A percentile compares a stretch with the other conserved stretches of the same genome.
These are phyloP conservation scores for Teunomyces pallodes DNA, from an alignment of 805 yeast species.

Conservation along the genomic window DNA sequence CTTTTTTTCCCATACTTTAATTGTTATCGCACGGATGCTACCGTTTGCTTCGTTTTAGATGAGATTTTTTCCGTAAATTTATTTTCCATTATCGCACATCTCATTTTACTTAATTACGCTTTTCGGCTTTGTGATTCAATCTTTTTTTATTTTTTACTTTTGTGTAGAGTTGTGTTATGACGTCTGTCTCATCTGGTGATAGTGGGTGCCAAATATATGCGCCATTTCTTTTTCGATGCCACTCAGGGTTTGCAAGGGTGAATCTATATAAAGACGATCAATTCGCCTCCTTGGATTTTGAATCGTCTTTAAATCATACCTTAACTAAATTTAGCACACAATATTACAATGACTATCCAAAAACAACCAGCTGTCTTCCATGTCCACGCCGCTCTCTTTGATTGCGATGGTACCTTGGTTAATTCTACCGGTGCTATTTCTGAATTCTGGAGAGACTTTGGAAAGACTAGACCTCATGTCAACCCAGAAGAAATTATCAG, in stretches of 20 bases:
- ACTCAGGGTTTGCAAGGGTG: background rate
- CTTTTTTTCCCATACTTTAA: background rate
- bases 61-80: background rate
- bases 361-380: conserved; percentile 42
- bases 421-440: conserved; percentile 81
- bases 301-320: background rate
- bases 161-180: background rate
- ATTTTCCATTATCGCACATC: background rate
- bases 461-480: conserved; percentile 62
- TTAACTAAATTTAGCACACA: background rate
- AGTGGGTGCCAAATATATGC: background rate
- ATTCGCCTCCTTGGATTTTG: too few species aligned
- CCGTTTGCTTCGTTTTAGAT: background rate
- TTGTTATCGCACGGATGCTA: background rate
- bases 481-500: conserved; percentile 69
- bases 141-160: background rate
- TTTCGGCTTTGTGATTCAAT: background rate
- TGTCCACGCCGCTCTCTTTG: conserved; percentile 60
- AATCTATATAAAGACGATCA: conserved; percentile 3
- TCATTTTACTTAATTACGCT: background rate
- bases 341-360: conserved; percentile 25
- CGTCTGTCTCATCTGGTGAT: conserved; percentile 4
- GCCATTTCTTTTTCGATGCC: conserved; percentile 1
- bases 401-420: conserved; percentile 85
- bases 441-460: conserved; percentile 77